Conservation (phyloP, 148 eudicot genomes). For the Amaranthus cruentus region DNA sequence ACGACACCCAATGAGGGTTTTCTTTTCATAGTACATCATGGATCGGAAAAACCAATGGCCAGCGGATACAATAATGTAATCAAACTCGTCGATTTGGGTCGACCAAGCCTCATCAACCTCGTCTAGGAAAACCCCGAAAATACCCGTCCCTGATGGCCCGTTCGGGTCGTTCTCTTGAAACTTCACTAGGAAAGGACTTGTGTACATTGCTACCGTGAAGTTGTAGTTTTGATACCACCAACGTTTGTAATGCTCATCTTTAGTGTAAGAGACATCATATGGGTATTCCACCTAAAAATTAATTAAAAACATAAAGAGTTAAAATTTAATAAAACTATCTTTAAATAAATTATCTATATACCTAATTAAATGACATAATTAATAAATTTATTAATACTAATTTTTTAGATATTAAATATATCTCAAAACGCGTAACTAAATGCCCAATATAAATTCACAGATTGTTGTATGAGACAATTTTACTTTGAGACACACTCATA, state of each 20-base stretch:
- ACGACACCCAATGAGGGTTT: constrained; percentile 49
- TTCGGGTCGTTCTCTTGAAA: constrained; percentile 36
- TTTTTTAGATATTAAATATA: no score
- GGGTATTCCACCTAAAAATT: constrained; percentile 55
- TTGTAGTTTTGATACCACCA: constrained; percentile 50
- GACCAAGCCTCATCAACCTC: constrained; percentile 54
- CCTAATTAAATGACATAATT: no score
- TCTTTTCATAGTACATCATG: constrained; percentile 46
- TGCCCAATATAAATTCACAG: no score
- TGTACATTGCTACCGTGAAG: constrained; percentile 48
- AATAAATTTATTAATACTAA: no score
- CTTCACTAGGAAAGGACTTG: constrained; percentile 38
- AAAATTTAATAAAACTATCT: neutral
- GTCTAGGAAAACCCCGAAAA: constrained; percentile 54
- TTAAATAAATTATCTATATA: no score
- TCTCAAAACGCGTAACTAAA: no score
- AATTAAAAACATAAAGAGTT: neutral
- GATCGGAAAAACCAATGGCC: constrained; percentile 66
- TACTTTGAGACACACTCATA: no score
- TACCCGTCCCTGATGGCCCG: constrained; percentile 47
- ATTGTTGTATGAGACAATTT: no score
- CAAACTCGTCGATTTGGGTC: constrained; percentile 46
- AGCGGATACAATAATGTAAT: constrained; percentile 51
- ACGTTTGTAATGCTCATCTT: constrained; percentile 49
- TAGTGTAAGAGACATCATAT: constrained; percentile 39